Evolutionary conservation across 1,284 basidiomycete genomes (phyloP), one percentile per base, ranked within the genome.

Genomic region (Leccinum variabile): DNA sequence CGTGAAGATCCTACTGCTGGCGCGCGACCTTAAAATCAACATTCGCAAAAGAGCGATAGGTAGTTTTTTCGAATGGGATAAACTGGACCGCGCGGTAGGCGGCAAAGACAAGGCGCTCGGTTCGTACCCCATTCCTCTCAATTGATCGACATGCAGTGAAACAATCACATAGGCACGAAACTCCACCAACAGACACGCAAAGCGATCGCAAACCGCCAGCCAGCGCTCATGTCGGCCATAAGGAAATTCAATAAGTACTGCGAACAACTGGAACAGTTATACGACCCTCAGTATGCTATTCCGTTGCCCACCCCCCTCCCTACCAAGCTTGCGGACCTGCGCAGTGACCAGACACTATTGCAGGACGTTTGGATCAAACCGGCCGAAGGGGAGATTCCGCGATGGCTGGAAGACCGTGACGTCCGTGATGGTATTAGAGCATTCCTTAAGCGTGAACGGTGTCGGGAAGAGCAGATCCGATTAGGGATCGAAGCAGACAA

Each of bases 41-140:
- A 41, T 56, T 2, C 37, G 14, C 10, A 56, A 56, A 30, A 41
- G 55, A 25, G 55, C 55, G 0, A 18, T 56, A 7, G 25, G 37
- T 1, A 41, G 35, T 18, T 56, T 56, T 18, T 59, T 61, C 11
- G 33, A 53, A 6, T 61, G 56, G 49, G 35, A 61, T 10, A 61
- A 59, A 1, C 14, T 59, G 2, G 56, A 61, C 10, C 18, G 18
- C 1, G 49, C 46, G 0, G 56, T 60, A 0, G 55, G 49, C 1
- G 25, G 59, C 1, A 57, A 50, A 2, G 35, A 60, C 0, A 59
- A 61, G 46, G 28, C 28, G 0, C 37, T 61, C 1, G 55, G 55
- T 56, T 5, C 3, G 53, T 54, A 1, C 14, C 16, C 28, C 50
- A 5, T 30, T 49, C 11, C 4, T 52, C 14, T 52, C 14, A 28